Evolutionary conservation across 2,329 filamentous ascomycete species (phyloP), one percentile per base, ranked within the genome.

Genomic region (Sphaerostilbella broomeana): DNA sequence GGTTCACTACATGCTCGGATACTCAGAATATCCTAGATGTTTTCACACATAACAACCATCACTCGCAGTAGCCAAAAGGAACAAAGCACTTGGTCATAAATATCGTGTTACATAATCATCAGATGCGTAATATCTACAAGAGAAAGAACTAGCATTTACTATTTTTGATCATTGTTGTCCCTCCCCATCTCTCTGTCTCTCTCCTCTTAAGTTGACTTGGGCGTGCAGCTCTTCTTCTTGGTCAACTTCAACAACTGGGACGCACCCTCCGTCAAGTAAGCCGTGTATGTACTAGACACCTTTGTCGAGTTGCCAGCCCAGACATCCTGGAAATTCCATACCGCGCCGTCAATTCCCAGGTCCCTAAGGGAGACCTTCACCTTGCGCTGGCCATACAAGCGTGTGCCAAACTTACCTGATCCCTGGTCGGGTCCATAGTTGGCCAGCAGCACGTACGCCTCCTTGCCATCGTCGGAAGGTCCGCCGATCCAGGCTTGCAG

Each of bases 341-440:
- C 10, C 8, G 34, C 19, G 11, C 36, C 29, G 16, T 15, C 17
- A 10, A 43, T 20, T 6, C 40, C 40, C 6, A 43, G 36, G 34
- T 24, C 24, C 4, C 15, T 25, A 11, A 44, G 21, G 2, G 42
- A 37, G 3, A 44, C 42, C n/a, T 38, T 41, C 13, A 44, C 38
- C 3, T 35, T n/a, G 11, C 42, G 42, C 13, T 1, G 17, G 12
- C 42, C 42, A 11, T 44, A 41, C 2, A 44, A 12, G 11, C 24
- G 5, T 5, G 38, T 37, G 12, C 25, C 29, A 24, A 44, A 44
- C 6, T 33, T 33, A 5, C 42, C 42, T 7, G 18, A 22, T 2
- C 42, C 42, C 12, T 41, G 42, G 21, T 44, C 42, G 1, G 42
- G 42, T 5, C 42, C 42, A 8, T 38, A 29, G 32, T 44, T 44